Evolutionary conservation across 192 early-diverging fungal species (phyloP), one percentile per base, ranked within the genome.

Genomic region (Gigaspora rosea): DNA sequence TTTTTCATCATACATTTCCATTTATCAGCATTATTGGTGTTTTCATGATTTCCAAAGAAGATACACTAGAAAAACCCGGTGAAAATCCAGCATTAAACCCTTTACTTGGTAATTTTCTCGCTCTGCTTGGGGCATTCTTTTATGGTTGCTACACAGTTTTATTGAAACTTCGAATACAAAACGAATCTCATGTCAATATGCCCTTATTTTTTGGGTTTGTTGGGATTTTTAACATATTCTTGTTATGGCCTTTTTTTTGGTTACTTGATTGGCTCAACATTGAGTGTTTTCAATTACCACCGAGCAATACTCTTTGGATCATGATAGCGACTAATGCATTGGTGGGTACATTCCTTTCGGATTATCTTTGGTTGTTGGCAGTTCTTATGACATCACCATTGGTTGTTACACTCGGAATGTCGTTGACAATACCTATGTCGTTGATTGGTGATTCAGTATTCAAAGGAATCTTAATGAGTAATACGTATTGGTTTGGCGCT

Each of bases 351-450:
- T 91, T 94, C 74, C 77, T 94, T 83, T 90, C 94, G 4, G 94
- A 94, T 79, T 93, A 91, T 77, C 78, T 93, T 27, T 94, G 93
- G 94, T 80, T 95, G 20, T 79, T 89, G 47, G 84, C 93, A 1
- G 89, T 94, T 87, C 80, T 94, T 9, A 88, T 95, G 89, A 94
- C 93, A 1, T 92, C 91, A n/a, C 93, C 94, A 13, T 79, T 95
- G 71, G 89, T 92, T 11, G 93, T 93, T 3, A 95, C 94, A 4
- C 78, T 95, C 41, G 94, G 94, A 11, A 78, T 94, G 2, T 87
- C 91, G 48, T 79, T 95, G 73, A 94, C 94, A 3, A 86, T 90
- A 79, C 80, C 81, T 49, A 61, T 81, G 56, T 76, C 81, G 1
- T 63, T 82, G 41, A 32, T 81, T 15, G 94, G 93, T 56, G 94